Evolutionary conservation across 1,284 basidiomycete species (phyloP), one percentile per base, ranked within the genome.

Genomic region (Grifola frondosa): DNA sequence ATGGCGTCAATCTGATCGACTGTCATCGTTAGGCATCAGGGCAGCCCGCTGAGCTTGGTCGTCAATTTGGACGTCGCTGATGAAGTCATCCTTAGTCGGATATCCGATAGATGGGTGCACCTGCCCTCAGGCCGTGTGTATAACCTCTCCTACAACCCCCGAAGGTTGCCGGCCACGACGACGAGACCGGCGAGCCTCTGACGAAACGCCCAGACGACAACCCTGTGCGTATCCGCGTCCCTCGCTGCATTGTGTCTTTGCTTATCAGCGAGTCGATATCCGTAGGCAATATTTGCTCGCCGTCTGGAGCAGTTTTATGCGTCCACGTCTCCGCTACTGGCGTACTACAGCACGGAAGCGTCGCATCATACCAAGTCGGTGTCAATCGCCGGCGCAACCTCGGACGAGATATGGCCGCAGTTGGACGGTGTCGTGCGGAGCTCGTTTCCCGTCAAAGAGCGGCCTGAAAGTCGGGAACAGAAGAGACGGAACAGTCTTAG

Each of bases 21-120:
- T 40, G 29, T 44, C 30, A 12, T 24, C 34, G 10, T 5, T 57
- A 88, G 84, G 58, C 69, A 69, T 46, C 74, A 75, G 54, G 71
- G 70, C 40, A 75, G 65, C 13, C 77, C 90, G 17, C 69, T 99
- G 43, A 92, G 86, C 51, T 77, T 98, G 47, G 81, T 98, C 37
- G 81, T 97, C 42, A 93, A 97, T 64, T 75, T 99, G 32, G 87
- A 95, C 56, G 94, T 99, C 11, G 84, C 94, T 0, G 94, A 97
- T 61, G 74, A 87, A 31, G 80, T 96, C 40, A 97, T 99, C 61
- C 75, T 97, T 44, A 76, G 82, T 44, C 84, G 96, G 30, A 97
- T 98, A 60, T 84, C 89, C 26, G 91, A 94, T 55, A 87, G 95
- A 40, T 98, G 91, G 91, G 83, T 98, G 5, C 96, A 99, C 64